phyloP scores from a whole-genome alignment of 805 yeast genomes.

The Candida namnaoensis region DNA sequence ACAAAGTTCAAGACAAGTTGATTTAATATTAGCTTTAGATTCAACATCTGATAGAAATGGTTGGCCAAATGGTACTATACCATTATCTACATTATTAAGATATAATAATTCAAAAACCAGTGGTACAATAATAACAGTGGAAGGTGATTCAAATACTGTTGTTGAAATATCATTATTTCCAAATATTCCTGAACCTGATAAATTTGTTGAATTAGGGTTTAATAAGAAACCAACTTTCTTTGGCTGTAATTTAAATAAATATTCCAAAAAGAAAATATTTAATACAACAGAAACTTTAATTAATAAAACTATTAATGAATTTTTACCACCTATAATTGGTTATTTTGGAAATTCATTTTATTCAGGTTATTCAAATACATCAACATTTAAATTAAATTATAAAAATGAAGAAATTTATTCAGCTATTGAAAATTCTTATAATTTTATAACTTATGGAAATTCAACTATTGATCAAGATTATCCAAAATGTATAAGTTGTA shows the following conservation, averaged over 20 bases:
- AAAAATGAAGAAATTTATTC: constrained; percentile 29
- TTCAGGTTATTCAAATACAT: constrained; percentile 39
- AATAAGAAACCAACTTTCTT: constrained; percentile 65
- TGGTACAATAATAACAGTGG: constrained; percentile 22
- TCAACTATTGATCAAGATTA: constrained; percentile 26
- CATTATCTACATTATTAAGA: constrained; percentile 23
- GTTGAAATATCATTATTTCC: constrained; percentile 46
- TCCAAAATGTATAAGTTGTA: constrained; percentile 47
- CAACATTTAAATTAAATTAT: constrained; percentile 51
- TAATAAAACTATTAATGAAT: constrained; percentile 1
- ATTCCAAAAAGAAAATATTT: constrained; percentile 3
- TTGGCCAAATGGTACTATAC: constrained; percentile 52
- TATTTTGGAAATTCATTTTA: constrained; percentile 38
- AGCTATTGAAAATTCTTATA: constrained; percentile 44
- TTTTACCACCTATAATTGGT: constrained; percentile 44
- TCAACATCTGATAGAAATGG: constrained; percentile 43
- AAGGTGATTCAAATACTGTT: constrained; percentile 20
- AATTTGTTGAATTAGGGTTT: constrained; percentile 39
- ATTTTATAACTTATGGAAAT: constrained; percentile 37
- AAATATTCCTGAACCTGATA: constrained; percentile 45
- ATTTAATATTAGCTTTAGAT: constrained; percentile 57
- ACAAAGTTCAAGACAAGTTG: constrained; percentile 52
- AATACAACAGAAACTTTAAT: neutral
- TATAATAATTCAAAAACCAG: constrained; percentile 11
- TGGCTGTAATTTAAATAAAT: constrained; percentile 45